Evolutionary conservation across 257 asterid genomes (phyloP).

Genomic region (Fraxinus anomala): DNA sequence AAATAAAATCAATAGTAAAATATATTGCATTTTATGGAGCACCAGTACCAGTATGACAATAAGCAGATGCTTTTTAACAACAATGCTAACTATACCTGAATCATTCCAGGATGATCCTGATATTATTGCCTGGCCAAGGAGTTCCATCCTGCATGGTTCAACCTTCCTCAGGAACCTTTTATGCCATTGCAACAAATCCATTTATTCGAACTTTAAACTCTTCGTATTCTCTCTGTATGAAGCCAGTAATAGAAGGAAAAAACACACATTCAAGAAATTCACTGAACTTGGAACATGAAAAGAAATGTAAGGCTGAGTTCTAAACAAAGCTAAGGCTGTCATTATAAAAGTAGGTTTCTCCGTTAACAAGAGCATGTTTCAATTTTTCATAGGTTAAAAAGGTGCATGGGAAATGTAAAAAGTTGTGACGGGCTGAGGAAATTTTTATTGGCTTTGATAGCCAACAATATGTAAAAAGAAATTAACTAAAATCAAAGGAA

Average conservation of each 20-base stretch:
- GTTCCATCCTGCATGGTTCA: constrained; percentile 99
- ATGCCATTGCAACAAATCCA: constrained; percentile 84
- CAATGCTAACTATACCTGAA: constrained; percentile 58
- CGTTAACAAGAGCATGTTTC: neutral
- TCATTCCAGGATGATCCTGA: constrained; percentile 99
- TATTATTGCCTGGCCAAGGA: constrained; percentile 96
- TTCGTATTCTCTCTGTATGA: constrained; percentile 85
- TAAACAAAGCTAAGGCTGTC: neutral
- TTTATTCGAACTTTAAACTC: constrained; percentile 88
- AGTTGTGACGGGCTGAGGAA: neutral
- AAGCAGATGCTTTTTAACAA: neutral
- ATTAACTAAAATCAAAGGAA: neutral
- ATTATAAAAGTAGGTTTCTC: neutral
- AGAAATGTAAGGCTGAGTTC: neutral
- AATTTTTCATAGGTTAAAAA: neutral
- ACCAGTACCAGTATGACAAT: neutral
- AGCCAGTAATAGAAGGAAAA: neutral
- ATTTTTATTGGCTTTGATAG: neutral
- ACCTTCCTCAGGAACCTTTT: constrained; percentile 96
- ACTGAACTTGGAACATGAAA: neutral
- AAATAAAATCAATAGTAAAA: constrained; percentile 16
- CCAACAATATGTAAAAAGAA: neutral
- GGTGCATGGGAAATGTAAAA: neutral
- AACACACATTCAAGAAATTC: neutral
- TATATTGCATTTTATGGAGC: neutral